phyloP scores from a whole-genome alignment of 192 early-diverging fungal species.

The Mortierella claussenii region DNA sequence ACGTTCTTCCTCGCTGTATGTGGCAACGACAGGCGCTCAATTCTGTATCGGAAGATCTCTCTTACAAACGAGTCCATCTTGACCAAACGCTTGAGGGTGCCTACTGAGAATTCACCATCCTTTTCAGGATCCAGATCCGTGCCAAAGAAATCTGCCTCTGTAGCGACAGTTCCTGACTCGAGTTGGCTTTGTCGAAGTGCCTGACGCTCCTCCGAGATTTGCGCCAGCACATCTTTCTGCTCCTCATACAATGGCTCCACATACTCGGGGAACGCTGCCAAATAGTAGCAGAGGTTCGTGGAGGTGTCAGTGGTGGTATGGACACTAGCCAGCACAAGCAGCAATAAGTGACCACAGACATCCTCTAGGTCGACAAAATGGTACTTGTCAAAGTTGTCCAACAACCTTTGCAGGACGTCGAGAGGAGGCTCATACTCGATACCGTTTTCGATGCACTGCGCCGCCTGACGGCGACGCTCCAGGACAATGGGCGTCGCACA shows the following conservation, averaged over 20 bases:
- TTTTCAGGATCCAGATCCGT: slow-evolving; percentile 18
- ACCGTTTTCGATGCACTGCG: slow-evolving; percentile 10
- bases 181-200: slow-evolving; percentile 18
- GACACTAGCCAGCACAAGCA: slow-evolving; percentile 52
- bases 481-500: slow-evolving; percentile 20
- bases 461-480: slow-evolving; percentile 32
- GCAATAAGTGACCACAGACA: slow-evolving; percentile 43
- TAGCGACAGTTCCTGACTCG: background rate
- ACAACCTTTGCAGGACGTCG: slow-evolving; percentile 51
- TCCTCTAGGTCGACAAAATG: slow-evolving; percentile 37
- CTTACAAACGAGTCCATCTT: slow-evolving; percentile 56
- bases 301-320: slow-evolving; percentile 52
- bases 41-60: slow-evolving; percentile 48
- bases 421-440: slow-evolving; percentile 16
- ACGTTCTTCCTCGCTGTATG: slow-evolving; percentile 36
- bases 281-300: slow-evolving; percentile 33
- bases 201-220: slow-evolving; percentile 21
- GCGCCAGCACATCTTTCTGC: slow-evolving; percentile 40
- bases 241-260: slow-evolving; percentile 40
- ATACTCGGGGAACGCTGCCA: slow-evolving; percentile 40
- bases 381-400: slow-evolving; percentile 53
- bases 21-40: slow-evolving; percentile 10
- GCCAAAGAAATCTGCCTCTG: background rate
- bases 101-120: slow-evolving; percentile 27
- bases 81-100: slow-evolving; percentile 48